Evolutionary conservation across 805 yeast genomes (phyloP).

Genomic region (Kazachstania martiniae): DNA sequence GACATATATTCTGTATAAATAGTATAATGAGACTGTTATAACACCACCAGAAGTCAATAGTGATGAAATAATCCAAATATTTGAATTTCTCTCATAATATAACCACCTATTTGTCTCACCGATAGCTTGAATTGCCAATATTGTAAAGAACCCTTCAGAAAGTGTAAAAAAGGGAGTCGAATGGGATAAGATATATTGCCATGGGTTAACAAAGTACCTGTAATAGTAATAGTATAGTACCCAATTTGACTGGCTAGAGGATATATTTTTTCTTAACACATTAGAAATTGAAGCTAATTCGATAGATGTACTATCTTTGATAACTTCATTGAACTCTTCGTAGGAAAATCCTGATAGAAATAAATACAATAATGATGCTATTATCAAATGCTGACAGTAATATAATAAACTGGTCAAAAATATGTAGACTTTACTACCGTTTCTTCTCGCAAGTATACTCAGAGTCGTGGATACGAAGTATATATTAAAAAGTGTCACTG

Average conservation of each 20-base stretch:
- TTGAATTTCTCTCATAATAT: constrained; percentile 41
- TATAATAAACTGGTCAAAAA: constrained; percentile 37
- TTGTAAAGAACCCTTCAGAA: constrained; percentile 86
- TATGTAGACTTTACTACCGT: constrained; percentile 13
- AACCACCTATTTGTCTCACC: constrained; percentile 76
- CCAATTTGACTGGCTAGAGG: constrained; percentile 14
- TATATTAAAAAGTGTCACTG: constrained; percentile 57
- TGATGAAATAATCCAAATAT: constrained; percentile 67
- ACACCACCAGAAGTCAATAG: constrained; percentile 64
- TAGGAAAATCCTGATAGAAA: constrained; percentile 46
- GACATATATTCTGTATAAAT: constrained; percentile 73
- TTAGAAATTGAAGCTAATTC: constrained; percentile 14
- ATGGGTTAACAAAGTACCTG: constrained; percentile 40
- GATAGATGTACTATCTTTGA: constrained; percentile 16
- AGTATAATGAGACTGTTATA: constrained; percentile 65
- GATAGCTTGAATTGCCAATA: constrained; percentile 82
- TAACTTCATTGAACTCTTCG: constrained; percentile 16
- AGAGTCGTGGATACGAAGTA: constrained; percentile 68
- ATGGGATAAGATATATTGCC: constrained; percentile 64
- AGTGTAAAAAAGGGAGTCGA: constrained; percentile 85
- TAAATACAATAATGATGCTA: constrained; percentile 71
- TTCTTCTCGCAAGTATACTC: constrained; percentile 37
- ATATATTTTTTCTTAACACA: constrained; percentile 11
- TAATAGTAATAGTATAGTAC: constrained; percentile 25
- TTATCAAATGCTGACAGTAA: constrained; percentile 69